These are phyloP conservation scores for Penicillium sp. DNA, from an alignment of 2,329 filamentous ascomycete species.

Conservation along the genomic window DNA sequence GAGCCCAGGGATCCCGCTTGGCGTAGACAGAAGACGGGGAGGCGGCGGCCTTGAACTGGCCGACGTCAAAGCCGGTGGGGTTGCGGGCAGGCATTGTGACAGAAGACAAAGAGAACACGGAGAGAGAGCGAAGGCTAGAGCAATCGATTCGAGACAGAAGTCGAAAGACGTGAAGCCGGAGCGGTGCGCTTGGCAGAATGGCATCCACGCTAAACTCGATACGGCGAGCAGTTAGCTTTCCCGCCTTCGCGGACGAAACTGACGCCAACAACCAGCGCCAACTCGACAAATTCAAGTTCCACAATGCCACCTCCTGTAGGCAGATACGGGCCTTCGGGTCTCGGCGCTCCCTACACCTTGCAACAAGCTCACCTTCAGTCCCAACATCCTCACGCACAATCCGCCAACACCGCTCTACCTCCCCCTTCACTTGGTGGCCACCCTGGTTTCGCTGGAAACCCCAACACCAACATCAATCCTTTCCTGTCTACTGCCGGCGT, in stretches of 20 bases:
- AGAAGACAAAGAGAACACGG: conserved; percentile 10
- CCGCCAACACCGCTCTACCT: conserved; percentile 49
- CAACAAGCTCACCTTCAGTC: conserved; percentile 46
- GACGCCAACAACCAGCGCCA: conserved; percentile 2
- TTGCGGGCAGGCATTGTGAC: conserved; percentile 55
- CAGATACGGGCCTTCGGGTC: conserved; percentile 57
- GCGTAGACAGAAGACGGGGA: conserved; percentile 53
- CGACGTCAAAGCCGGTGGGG: conserved; percentile 89
- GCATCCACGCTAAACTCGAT: conserved; percentile 31
- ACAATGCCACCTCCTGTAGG: conserved; percentile 59
- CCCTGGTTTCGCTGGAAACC: conserved; percentile 64
- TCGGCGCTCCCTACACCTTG: conserved; percentile 59
- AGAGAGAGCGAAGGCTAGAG: conserved; percentile 4
- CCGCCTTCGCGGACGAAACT: conserved; percentile 32
- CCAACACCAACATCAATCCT: conserved; percentile 66
- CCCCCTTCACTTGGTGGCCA: conserved; percentile 63
- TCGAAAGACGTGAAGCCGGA: conserved; percentile 10
- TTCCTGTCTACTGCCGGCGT: conserved; percentile 56
- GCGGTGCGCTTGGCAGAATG: conserved; percentile 29
- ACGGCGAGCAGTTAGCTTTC: conserved; percentile 21
- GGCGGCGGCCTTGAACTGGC: conserved; percentile 71
- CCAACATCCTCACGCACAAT: conserved; percentile 42
- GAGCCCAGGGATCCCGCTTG: conserved; percentile 60
- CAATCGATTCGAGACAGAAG: conserved; percentile 1
- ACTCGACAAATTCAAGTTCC: neutral